Conservation (phyloP, 768 basidiomycete genomes). For the Kwoniella bestiolae region DNA sequence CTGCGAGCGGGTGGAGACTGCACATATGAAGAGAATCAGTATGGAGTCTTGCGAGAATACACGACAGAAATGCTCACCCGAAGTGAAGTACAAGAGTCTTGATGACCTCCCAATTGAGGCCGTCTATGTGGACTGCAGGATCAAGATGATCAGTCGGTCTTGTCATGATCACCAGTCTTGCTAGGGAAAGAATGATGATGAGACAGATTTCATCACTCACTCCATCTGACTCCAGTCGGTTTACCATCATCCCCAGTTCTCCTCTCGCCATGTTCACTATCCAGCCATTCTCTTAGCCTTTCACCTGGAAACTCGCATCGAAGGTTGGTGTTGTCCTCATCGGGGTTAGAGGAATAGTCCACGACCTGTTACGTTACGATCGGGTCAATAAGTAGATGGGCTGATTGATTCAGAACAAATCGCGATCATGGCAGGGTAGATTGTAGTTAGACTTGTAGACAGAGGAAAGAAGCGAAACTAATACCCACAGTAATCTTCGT, state of each 20-base stretch:
- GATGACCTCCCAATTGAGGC: slow-evolving; percentile 55
- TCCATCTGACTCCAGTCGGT: slow-evolving; percentile 51
- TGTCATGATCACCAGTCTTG: too few species aligned
- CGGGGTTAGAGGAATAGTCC: slow-evolving; percentile 46
- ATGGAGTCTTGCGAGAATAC: neutral
- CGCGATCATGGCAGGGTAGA: too few species aligned
- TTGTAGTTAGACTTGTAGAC: too few species aligned
- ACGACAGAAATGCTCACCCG: slow-evolving; percentile 24
- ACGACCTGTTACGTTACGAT: slow-evolving; percentile 51
- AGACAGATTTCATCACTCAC: slow-evolving; percentile 35
- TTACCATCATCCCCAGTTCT: slow-evolving; percentile 38
- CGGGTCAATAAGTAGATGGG: too few species aligned
- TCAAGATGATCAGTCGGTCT: too few species aligned
- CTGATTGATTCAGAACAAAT: too few species aligned
- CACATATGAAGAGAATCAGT: neutral
- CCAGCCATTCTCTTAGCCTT: slow-evolving; percentile 49
- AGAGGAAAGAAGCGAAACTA: neutral
- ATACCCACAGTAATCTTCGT: slow-evolving; percentile 48
- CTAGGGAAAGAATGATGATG: too few species aligned
- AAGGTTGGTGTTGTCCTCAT: slow-evolving; percentile 41
- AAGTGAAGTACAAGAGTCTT: slow-evolving; percentile 52
- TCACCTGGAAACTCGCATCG: slow-evolving; percentile 52
- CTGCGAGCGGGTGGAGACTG: slow-evolving; percentile 55
- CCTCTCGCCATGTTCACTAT: slow-evolving; percentile 38
- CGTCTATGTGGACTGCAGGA: slow-evolving; percentile 45